phyloP scores from a whole-genome alignment of 306 rosid species.

The Prunus dulcis region DNA sequence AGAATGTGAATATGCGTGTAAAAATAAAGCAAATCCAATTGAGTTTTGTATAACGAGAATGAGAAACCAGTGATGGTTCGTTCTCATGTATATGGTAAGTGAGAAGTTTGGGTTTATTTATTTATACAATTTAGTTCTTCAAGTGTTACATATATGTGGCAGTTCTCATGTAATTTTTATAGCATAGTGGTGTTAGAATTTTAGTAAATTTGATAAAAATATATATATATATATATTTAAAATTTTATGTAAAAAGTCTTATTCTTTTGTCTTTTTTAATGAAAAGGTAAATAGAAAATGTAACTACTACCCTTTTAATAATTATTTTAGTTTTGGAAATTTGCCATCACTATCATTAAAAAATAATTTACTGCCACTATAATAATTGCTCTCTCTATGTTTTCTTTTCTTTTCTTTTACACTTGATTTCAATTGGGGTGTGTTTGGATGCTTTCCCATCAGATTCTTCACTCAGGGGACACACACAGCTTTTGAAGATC shows the following conservation, averaged over 20 bases:
- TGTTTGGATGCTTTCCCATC: slow-evolving; percentile 10
- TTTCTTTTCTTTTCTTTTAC: slow-evolving; percentile 4
- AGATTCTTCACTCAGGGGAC: slow-evolving; percentile 36
- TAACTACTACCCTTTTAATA: background rate
- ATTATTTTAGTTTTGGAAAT: background rate
- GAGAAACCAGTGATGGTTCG: no score
- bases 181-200: background rate
- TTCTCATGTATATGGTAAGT: no score
- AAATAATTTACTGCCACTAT: slow-evolving; percentile 1
- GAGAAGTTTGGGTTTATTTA: no score
- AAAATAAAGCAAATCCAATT: no score
- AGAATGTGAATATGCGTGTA: no score
- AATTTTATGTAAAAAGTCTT: background rate
- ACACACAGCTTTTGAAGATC: slow-evolving; percentile 33
- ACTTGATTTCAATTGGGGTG: slow-evolving; percentile 3
- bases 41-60: no score
- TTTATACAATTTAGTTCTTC: no score
- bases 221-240: no score
- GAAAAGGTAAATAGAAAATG: background rate
- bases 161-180: no score
- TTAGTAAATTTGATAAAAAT: background rate
- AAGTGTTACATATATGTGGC: no score
- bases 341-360: background rate
- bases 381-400: background rate
- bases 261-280: background rate